Evolutionary conservation across 805 yeast species (phyloP).

Genomic region (Pichia paraexigua): DNA sequence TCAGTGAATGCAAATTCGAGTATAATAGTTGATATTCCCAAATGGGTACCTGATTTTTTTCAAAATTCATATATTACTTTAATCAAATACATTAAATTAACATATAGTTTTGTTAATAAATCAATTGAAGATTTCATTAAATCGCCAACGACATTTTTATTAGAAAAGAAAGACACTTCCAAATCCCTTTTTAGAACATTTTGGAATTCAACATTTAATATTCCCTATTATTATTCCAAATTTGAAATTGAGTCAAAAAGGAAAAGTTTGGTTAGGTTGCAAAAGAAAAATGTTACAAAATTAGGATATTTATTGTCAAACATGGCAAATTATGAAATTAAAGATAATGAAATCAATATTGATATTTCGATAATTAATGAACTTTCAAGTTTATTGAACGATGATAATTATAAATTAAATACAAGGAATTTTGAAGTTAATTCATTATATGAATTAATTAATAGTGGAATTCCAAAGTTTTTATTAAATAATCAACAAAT

Average conservation of each 20-base stretch:
- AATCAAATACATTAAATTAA: neutral
- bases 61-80: neutral
- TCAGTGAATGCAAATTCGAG: neutral
- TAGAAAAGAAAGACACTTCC: constrained; percentile 15
- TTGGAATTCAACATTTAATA: constrained; percentile 25
- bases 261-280: constrained; percentile 15
- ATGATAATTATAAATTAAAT: neutral
- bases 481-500: neutral
- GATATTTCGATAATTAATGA: constrained; percentile 3
- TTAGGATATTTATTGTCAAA: constrained; percentile 31
- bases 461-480: constrained; percentile 1
- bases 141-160: constrained; percentile 23
- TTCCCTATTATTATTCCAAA: constrained; percentile 30
- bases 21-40: neutral
- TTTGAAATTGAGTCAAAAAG: constrained; percentile 24
- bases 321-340: constrained; percentile 23
- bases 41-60: constrained; percentile 18
- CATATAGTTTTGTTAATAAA: constrained; percentile 8
- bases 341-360: neutral
- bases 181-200: constrained; percentile 16
- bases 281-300: constrained; percentile 26
- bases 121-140: constrained; percentile 12
- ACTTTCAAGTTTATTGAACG: constrained; percentile 1
- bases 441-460: neutral
- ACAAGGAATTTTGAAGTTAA: neutral